phyloP scores from a whole-genome alignment of 192 early-diverging fungal genomes.

The Podila horticola region DNA sequence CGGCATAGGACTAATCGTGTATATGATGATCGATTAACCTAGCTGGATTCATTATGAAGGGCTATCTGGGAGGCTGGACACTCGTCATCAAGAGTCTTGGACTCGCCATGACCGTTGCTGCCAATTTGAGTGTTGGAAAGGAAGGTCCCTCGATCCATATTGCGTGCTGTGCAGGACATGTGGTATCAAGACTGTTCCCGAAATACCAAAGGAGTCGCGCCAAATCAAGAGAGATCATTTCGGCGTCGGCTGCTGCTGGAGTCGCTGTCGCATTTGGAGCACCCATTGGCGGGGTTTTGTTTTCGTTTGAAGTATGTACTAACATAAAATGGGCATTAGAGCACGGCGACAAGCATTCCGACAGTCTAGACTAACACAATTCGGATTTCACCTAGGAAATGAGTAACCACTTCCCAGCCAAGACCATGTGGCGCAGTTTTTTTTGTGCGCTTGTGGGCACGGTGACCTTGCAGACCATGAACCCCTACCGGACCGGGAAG shows the following conservation, averaged over 20 bases:
- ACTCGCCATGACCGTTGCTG: conserved; percentile 87
- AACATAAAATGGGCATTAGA: neutral
- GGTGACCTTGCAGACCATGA: conserved; percentile 87
- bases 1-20: neutral
- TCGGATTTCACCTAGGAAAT: conserved; percentile 85
- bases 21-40: conserved; percentile 13
- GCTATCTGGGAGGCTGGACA: conserved; percentile 93
- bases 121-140: conserved; percentile 93
- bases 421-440: conserved; percentile 97
- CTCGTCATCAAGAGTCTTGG: conserved; percentile 93
- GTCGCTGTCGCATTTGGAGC: conserved; percentile 98
- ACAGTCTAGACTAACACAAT: too few relatives aligned
- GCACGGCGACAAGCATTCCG: neutral
- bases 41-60: conserved; percentile 93
- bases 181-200: conserved; percentile 78
- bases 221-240: conserved; percentile 84
- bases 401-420: conserved; percentile 92
- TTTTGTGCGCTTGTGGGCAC: conserved; percentile 97
- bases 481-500: conserved; percentile 97
- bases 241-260: conserved; percentile 93
- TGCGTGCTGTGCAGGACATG: conserved; percentile 92
- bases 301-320: conserved; percentile 61
- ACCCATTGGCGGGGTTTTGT: conserved; percentile 88
- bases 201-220: conserved; percentile 83
- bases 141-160: conserved; percentile 97